Conservation (phyloP, 495 filamentous ascomycete genomes). For the Podospora bellae-mahoneyi region DNA sequence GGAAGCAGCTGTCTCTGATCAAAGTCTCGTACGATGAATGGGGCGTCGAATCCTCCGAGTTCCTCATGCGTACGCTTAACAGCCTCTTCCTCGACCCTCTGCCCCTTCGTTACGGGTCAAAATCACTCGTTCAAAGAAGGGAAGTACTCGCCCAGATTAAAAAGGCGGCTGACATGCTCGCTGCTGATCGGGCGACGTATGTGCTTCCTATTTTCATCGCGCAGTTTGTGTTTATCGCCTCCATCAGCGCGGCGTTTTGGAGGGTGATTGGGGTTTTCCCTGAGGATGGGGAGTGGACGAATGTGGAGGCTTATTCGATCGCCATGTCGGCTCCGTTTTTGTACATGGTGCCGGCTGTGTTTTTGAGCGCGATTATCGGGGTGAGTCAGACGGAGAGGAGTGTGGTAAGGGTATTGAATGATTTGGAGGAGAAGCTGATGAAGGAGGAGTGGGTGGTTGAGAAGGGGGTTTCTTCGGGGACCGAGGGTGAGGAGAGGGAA, state of each 20-base stretch:
- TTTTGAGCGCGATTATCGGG: constrained; percentile 19
- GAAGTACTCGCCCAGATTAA: background rate
- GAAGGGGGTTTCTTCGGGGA: background rate
- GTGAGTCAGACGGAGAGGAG: constrained; percentile 20
- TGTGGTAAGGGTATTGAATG: constrained; percentile 12
- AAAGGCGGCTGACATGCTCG: constrained; percentile 9
- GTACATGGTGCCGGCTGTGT: constrained; percentile 15
- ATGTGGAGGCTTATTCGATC: constrained; percentile 24
- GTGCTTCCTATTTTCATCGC: constrained; percentile 20
- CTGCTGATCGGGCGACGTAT: constrained; percentile 17
- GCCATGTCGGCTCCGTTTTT: constrained; percentile 23
- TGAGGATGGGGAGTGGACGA: constrained; percentile 14
- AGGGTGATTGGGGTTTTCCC: constrained; percentile 13
- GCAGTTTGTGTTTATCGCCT: constrained; percentile 13
- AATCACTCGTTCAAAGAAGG: background rate
- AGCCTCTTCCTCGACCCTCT: background rate
- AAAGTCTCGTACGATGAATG: constrained; percentile 11
- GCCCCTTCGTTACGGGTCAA: background rate
- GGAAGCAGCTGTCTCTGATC: constrained; percentile 11
- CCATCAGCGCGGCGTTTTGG: constrained; percentile 22
- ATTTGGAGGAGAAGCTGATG: constrained; percentile 5
- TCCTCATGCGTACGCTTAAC: background rate
- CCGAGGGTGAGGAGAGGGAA: background rate
- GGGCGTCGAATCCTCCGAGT: constrained; percentile 1
- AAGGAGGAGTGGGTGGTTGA: background rate